Evolutionary conservation across 768 basidiomycete genomes (phyloP).

Genomic region (Lactarius hengduanensis): DNA sequence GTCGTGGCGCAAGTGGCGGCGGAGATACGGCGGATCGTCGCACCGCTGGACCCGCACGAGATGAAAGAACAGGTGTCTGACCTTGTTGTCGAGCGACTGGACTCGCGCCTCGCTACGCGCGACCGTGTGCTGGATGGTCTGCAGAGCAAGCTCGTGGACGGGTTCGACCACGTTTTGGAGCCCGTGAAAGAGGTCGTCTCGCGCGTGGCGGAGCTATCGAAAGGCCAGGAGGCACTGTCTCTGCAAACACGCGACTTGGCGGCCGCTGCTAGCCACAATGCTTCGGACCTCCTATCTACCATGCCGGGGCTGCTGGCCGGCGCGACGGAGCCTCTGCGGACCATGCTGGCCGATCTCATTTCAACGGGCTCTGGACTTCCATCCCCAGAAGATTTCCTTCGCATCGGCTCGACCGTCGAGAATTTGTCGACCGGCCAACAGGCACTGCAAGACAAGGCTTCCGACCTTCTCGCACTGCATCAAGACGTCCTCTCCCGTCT

Average conservation of each 20-base stretch:
- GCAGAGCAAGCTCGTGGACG: slow-evolving; percentile 53
- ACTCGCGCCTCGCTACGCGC: slow-evolving; percentile 74
- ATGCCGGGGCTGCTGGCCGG: slow-evolving; percentile 49
- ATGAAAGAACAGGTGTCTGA: slow-evolving; percentile 90
- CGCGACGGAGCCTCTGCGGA: slow-evolving; percentile 45
- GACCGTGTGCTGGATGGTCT: slow-evolving; percentile 66
- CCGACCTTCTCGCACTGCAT: slow-evolving; percentile 50
- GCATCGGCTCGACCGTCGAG: slow-evolving; percentile 51
- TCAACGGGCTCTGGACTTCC: slow-evolving; percentile 24
- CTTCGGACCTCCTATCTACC: slow-evolving; percentile 43
- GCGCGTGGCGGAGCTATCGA: slow-evolving; percentile 42
- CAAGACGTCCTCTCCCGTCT: slow-evolving; percentile 55
- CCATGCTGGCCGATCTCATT: slow-evolving; percentile 32
- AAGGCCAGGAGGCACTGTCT: slow-evolving; percentile 44
- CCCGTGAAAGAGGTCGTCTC: slow-evolving; percentile 43
- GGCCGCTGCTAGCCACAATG: slow-evolving; percentile 40
- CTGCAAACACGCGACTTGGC: slow-evolving; percentile 41
- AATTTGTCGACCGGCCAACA: slow-evolving; percentile 52
- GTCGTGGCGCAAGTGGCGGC: slow-evolving; percentile 59
- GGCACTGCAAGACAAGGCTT: slow-evolving; percentile 45
- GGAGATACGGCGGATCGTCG: slow-evolving; percentile 70
- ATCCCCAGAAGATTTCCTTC: slow-evolving; percentile 35
- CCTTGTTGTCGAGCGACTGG: slow-evolving; percentile 81
- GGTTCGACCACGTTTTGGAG: slow-evolving; percentile 46
- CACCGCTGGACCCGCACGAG: slow-evolving; percentile 78